Base-by-base conservation (phyloP, 202 grass and related monocot genomes). In the Panicum hallii region DNA sequence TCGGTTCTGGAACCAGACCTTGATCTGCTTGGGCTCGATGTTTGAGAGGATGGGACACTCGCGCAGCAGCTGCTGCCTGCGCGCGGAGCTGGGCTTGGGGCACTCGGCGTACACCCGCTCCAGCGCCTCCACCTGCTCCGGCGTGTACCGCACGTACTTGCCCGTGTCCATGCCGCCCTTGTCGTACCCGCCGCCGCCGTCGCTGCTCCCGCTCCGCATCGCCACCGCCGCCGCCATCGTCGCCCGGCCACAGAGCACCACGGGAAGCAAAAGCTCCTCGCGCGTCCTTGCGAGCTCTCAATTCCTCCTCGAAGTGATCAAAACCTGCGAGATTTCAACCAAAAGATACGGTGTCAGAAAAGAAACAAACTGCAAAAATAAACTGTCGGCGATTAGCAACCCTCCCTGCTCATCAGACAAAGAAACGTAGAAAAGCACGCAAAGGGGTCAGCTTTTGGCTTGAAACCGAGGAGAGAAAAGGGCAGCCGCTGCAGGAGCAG, bases 1-100 rank as follows among this genome's bases (percentile, higher is more conserved):
- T 84, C 97, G 80, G 46, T 99, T 99, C 77, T 97, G 97, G 58
- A 99, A 99, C 97, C 97, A 99, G 80, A 99, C 97, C 69, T 99
- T 99, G 85, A 99, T 99, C 87, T 99, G 97, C 69, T 91, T 99
- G 45, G 97, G 74, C 85, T 97, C 97, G 55, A 99, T 97, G 87
- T 99, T 99, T 17, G 92, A 36, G 32, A 99, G 90, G 56, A 99
- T 93, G 3, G 87, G 92, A 62, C 93, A 99, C 79, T 99, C 97
- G 11, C 97, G 93, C 45, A 99, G 80, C 58, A 99, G 86, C 86
- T 99, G 93, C 87, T 99, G 97, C 46, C 97, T 82, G 54, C 97
- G 94, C 10, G 84, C 81, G 47, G 93, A 97, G 82, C 88, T 99
- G 9, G 97, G 97, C 82, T 99, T 99, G 48, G 97, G 92, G 88